Evolutionary conservation across 2,329 filamentous ascomycete genomes (phyloP).

Genomic region (Colletotrichum musicola): DNA sequence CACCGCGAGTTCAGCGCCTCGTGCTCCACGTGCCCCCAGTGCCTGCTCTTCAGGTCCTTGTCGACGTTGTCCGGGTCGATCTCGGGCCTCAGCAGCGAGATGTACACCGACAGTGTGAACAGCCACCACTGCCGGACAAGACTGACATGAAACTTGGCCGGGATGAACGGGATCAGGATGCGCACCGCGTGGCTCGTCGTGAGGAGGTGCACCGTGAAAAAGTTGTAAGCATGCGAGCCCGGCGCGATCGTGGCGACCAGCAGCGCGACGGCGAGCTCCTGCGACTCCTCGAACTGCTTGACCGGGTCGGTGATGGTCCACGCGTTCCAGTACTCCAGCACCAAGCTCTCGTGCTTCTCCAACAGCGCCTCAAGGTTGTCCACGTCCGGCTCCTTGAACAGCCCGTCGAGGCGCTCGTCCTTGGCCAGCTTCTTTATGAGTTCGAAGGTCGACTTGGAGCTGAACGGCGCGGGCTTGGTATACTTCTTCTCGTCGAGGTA

Average conservation of each 20-base stretch:
- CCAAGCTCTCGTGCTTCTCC: constrained; percentile 73
- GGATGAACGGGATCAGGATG: constrained; percentile 84
- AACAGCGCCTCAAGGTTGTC: constrained; percentile 78
- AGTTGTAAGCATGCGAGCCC: constrained; percentile 78
- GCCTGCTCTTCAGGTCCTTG: constrained; percentile 71
- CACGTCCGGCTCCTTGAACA: constrained; percentile 70
- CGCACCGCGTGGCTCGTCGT: constrained; percentile 90
- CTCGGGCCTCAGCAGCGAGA: constrained; percentile 78
- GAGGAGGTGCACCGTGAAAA: constrained; percentile 84
- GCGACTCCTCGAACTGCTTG: constrained; percentile 81
- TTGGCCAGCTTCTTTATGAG: constrained; percentile 77
- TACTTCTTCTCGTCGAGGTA: constrained; percentile 81
- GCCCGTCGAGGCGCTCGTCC: constrained; percentile 77
- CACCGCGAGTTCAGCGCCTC: constrained; percentile 77
- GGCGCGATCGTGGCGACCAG: constrained; percentile 71
- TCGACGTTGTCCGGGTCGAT: constrained; percentile 76
- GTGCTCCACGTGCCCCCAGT: constrained; percentile 83
- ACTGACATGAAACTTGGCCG: constrained; percentile 76
- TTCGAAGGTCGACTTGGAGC: constrained; percentile 73
- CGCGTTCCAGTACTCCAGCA: constrained; percentile 92
- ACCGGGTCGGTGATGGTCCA: constrained; percentile 80
- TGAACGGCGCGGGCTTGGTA: constrained; percentile 72
- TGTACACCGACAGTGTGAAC: constrained; percentile 81
- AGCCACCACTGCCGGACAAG: constrained; percentile 93
- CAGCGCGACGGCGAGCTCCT: constrained; percentile 71